phyloP scores from a whole-genome alignment of 106 monocot genomes.

The Posidonia australis region DNA sequence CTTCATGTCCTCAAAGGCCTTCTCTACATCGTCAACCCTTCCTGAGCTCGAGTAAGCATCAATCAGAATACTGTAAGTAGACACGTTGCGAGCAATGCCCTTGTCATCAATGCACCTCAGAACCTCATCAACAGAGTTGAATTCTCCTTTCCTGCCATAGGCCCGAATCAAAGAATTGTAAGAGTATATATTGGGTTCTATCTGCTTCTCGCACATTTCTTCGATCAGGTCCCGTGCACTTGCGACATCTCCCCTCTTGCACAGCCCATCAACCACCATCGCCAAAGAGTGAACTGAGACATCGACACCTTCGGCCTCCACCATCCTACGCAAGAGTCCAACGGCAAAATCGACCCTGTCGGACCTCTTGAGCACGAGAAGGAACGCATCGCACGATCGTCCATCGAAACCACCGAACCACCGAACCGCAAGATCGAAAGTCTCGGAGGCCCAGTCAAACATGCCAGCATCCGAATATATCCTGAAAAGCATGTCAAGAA shows the following conservation, averaged over 20 bases:
- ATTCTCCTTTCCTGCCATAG: conserved; percentile 36
- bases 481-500: conserved; percentile 69
- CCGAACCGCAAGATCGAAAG: conserved; percentile 39
- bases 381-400: conserved; percentile 42
- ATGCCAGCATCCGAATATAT: conserved; percentile 47
- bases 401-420: conserved; percentile 32
- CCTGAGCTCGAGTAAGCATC: conserved; percentile 25
- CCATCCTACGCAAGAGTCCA: conserved; percentile 34
- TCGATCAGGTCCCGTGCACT: conserved; percentile 53
- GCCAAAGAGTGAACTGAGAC: conserved; percentile 39
- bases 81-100: conserved; percentile 30
- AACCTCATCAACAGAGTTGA: conserved; percentile 24
- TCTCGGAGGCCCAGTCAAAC: conserved; percentile 29
- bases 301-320: conserved; percentile 24
- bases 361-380: conserved; percentile 32
- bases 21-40: conserved; percentile 41
- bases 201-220: conserved; percentile 52
- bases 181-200: conserved; percentile 34
- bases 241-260: conserved; percentile 34
- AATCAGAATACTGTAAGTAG: conserved; percentile 51
- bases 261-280: conserved; percentile 52
- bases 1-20: conserved; percentile 32
- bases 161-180: conserved; percentile 54
- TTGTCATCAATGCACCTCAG: conserved; percentile 23
- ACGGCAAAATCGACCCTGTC: conserved; percentile 23